Evolutionary conservation across 495 filamentous ascomycete genomes (phyloP).

Genomic region (Aspergillus nanangensis): DNA sequence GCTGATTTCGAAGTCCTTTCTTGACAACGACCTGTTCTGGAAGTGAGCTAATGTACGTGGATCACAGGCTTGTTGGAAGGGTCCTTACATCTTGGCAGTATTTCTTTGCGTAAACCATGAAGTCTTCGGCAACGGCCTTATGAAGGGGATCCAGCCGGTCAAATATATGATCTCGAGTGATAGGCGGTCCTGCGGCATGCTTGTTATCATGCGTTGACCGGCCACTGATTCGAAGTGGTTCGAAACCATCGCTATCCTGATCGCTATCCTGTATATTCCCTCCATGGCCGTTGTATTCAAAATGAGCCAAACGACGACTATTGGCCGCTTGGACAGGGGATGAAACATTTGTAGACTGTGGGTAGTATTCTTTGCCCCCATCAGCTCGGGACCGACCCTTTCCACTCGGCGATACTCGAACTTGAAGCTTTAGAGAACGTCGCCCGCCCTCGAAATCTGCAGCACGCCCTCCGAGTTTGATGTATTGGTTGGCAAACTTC

Average conservation of each 20-base stretch:
- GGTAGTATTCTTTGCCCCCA: conserved; percentile 34
- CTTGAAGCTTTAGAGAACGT: conserved; percentile 52
- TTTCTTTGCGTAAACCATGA: conserved; percentile 58
- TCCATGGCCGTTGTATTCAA: conserved; percentile 11
- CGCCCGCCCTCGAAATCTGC: conserved; percentile 46
- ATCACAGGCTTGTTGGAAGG: not conserved
- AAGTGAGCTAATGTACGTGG: conserved; percentile 8
- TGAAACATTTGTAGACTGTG: conserved; percentile 77
- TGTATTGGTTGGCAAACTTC: conserved; percentile 56
- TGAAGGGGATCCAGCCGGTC: conserved; percentile 56
- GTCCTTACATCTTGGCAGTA: conserved; percentile 55
- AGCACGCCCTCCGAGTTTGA: conserved; percentile 52
- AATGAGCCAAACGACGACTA: conserved; percentile 37
- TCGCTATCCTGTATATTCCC: conserved; percentile 44
- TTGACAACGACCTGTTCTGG: conserved; percentile 51
- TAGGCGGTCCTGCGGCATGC: conserved; percentile 58
- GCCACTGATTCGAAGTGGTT: conserved; percentile 45
- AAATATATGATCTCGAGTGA: conserved; percentile 64
- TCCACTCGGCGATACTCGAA: conserved; percentile 48
- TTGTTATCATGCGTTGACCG: conserved; percentile 30
- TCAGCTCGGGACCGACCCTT: conserved; percentile 36
- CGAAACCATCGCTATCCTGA: conserved; percentile 60
- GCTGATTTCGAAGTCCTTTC: conserved; percentile 54
- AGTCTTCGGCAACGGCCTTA: conserved; percentile 61
- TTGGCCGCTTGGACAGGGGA: conserved; percentile 66